Base-by-base conservation (phyloP, 2,329 filamentous ascomycete genomes). In the Beauveria medogensis region DNA sequence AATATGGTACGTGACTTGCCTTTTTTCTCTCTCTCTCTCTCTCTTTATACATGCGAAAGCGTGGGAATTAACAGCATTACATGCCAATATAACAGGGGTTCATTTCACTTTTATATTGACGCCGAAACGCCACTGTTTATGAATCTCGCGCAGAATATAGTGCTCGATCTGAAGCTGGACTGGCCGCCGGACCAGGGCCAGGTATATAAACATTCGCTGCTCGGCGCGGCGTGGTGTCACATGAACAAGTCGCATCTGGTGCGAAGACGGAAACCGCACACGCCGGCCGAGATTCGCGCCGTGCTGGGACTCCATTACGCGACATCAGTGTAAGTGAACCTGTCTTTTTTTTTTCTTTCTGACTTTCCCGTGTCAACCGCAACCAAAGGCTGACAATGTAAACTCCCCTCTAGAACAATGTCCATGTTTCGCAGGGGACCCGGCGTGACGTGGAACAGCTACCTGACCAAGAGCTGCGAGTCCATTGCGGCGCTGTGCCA, bases 101-200 rank as follows among this genome's bases (percentile, higher is more conserved):
- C 73, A 12, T 65, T 69, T 37, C 68, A 72, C 44, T 69, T 69
- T 55, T 70, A 70, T 55, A 56, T 68, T 5, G 69, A 73, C 7
- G 37, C 41, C 5, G 57, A 59, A 9, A 53, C 57, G 40, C 40
- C 57, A 2, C n/a, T 54, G 0, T 59, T 59, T 22, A 59, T 54
- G 40, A 44, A 46, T 6, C 40, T 59, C 3, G 57, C 57, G 26
- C 57, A 59, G 14, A 54, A 52, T 5, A 52, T 59, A 10, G 43
- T 59, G 9, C 48, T 59, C 2, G 57, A 59, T 7, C 28, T 59
- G 26, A 59, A 54, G 34, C 48, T 59, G 8, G 57, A 59, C 50
- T 59, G 48, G 48, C 50, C 57, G 20, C 57, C 57, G 26, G 57
- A 59, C 9, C 24, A 47, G 3, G 50, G 50, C 8, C 47, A 53